Conservation (phyloP, 2,329 filamentous ascomycete genomes). For the Kalaharituber pfeilii region DNA sequence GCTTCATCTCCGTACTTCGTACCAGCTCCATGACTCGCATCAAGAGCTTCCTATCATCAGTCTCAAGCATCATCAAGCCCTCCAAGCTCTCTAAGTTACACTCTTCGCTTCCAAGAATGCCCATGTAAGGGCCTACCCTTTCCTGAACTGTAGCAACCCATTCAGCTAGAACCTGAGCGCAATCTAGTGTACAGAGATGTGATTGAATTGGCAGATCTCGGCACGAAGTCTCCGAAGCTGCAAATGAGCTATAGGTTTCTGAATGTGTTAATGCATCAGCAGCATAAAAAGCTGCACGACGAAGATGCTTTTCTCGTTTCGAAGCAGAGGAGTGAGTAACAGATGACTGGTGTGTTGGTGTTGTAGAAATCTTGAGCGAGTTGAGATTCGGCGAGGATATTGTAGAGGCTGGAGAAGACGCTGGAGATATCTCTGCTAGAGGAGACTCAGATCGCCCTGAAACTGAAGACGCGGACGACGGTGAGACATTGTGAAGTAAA, state of each 20-base stretch:
- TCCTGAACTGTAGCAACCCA: slow-evolving; percentile 91
- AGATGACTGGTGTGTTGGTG: slow-evolving; percentile 25
- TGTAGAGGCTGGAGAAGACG: slow-evolving; percentile 21
- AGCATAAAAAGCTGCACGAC: slow-evolving; percentile 89
- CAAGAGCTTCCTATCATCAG: slow-evolving; percentile 75
- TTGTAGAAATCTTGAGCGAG: slow-evolving; percentile 16
- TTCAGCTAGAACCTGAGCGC: slow-evolving; percentile 80
- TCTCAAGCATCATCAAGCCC: slow-evolving; percentile 75
- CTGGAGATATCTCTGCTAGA: slow-evolving; percentile 21
- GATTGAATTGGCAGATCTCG: slow-evolving; percentile 78
- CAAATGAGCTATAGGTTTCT: slow-evolving; percentile 59
- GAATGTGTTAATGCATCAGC: slow-evolving; percentile 81
- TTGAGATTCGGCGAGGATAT: slow-evolving; percentile 20
- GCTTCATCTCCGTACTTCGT: slow-evolving; percentile 58
- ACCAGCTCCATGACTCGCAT: slow-evolving; percentile 68
- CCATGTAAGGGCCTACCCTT: slow-evolving; percentile 74
- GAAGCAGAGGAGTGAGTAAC: slow-evolving; percentile 34
- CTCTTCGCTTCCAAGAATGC: slow-evolving; percentile 66
- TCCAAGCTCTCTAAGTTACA: slow-evolving; percentile 66
- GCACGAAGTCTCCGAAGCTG: slow-evolving; percentile 56
- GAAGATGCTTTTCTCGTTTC: slow-evolving; percentile 68
- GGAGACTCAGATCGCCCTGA: slow-evolving; percentile 25
- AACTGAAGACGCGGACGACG: slow-evolving; percentile 27
- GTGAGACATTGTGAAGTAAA: slow-evolving; percentile 40
- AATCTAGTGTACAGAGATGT: slow-evolving; percentile 84